Base-by-base conservation (phyloP, 352 stramenopile species). In the Pythium folliculosum region DNA sequence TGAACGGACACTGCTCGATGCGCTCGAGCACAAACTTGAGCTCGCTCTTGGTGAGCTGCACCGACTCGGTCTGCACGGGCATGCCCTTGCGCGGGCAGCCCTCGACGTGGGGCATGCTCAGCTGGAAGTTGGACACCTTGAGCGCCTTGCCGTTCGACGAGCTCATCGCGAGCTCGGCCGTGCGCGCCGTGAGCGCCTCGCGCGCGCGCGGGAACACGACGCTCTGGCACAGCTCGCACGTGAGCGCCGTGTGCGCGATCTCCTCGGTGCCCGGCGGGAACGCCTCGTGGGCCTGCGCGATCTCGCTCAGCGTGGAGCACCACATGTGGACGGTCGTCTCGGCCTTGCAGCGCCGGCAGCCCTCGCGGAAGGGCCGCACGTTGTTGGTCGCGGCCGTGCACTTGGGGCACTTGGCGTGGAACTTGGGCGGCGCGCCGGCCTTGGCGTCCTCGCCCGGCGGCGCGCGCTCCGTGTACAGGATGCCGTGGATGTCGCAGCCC, bases 51-150 rank as follows among this genome's bases (percentile, higher is more conserved):
- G 88, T 86, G 32, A 96, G 67, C 30, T 89, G 82, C 49, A 96
- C 81, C 7, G 82, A 65, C 3, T 92, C 65, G 0, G 75, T 69
- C 32, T 89, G 80, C 32, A 94, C 52, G 6, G 88, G 88, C 88
- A 92, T 96, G n/a, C 86, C 86, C 51, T 90, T 89, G 27, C 88
- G 78, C 27, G 78, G 64, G 68, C 88, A 96, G 2, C 88, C 87
- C 40, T 93, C 80, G n/a, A 95, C 84, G 63, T 96, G 88, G 5
- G 87, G 87, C 88, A 96, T 96, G 44, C 82, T 93, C 35, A 91
- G 54, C 49, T 96, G 88, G 63, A 93, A 96, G 40, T 95, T 95
- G 12, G 81, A 83, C 45, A 94, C 82, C 60, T 93, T 81, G 9
- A 96, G 71, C 3, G 77, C 57, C 27, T 89, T 92, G 12, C 84